Conservation (phyloP, 352 stramenopile species). For the Globisporangium radiosum region DNA sequence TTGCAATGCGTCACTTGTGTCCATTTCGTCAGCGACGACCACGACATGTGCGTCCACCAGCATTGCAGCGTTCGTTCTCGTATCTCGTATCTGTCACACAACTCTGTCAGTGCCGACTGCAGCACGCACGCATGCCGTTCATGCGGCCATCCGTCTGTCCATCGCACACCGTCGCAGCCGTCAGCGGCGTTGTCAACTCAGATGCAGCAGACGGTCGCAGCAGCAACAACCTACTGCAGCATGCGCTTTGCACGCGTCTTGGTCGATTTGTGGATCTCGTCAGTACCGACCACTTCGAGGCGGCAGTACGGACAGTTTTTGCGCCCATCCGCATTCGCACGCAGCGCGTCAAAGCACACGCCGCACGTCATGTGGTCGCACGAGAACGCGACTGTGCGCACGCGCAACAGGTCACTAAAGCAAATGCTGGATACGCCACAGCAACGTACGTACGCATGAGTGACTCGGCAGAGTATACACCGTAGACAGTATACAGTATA, state of each 20-base stretch:
- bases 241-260: slow-evolving; percentile 31
- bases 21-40: no score
- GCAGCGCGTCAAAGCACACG: slow-evolving; percentile 49
- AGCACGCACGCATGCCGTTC: no score
- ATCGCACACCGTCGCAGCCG: no score
- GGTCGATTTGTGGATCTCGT: slow-evolving; percentile 48
- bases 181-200: no score
- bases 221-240: slow-evolving; percentile 14
- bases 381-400: slow-evolving; percentile 45
- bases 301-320: slow-evolving; percentile 70
- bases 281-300: slow-evolving; percentile 20
- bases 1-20: no score
- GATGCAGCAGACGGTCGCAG: neutral
- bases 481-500: neutral
- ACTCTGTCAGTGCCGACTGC: no score
- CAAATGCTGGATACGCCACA: slow-evolving; percentile 35
- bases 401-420: slow-evolving; percentile 54
- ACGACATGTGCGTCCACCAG: no score
- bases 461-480: neutral
- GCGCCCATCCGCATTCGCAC: slow-evolving; percentile 32
- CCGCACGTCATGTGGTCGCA: slow-evolving; percentile 62
- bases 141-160: no score
- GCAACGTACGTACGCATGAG: neutral
- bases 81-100: no score
- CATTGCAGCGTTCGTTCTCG: no score